A percentile compares a stretch with the other conserved stretches of the same genome.
These are phyloP conservation scores for Fragaria iinumae DNA, from an alignment of 306 rosid genomes.

Conservation along the genomic window DNA sequence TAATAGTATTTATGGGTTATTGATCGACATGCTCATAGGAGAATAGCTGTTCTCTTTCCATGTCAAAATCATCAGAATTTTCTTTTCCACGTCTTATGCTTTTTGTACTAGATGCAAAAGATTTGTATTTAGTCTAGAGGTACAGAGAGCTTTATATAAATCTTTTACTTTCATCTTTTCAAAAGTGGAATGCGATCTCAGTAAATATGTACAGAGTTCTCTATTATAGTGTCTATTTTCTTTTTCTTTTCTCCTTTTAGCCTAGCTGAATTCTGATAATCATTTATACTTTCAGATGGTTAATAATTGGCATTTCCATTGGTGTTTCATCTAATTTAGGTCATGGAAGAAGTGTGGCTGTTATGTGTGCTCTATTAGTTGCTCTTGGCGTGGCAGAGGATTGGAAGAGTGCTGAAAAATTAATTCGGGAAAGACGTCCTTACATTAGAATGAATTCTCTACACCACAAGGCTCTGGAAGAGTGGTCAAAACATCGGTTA, in stretches of 20 bases:
- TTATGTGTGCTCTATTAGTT: conserved; percentile 85
- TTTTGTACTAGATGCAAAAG: neutral
- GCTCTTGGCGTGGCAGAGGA: conserved; percentile 75
- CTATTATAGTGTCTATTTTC: neutral
- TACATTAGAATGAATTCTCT: conserved; percentile 72
- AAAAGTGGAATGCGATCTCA: neutral
- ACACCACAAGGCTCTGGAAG: conserved; percentile 73
- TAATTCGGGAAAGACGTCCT: conserved; percentile 68
- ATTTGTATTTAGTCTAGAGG: neutral
- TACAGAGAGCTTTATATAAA: neutral
- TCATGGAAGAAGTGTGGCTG: conserved; percentile 95
- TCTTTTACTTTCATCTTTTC: neutral
- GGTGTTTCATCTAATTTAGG: conserved; percentile 37
- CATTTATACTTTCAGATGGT: neutral
- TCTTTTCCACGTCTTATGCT: neutral
- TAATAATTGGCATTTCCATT: neutral
- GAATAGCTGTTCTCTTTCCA: neutral
- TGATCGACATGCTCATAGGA: neutral
- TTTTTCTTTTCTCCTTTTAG: neutral
- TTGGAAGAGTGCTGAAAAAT: conserved; percentile 87
- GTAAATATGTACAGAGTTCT: neutral
- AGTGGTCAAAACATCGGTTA: conserved; percentile 76
- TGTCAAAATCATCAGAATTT: neutral
- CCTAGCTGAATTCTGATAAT: neutral
- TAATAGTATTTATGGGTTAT: neutral